Conservation (phyloP, 768 basidiomycete genomes). For the Tephrocybe sp. region DNA sequence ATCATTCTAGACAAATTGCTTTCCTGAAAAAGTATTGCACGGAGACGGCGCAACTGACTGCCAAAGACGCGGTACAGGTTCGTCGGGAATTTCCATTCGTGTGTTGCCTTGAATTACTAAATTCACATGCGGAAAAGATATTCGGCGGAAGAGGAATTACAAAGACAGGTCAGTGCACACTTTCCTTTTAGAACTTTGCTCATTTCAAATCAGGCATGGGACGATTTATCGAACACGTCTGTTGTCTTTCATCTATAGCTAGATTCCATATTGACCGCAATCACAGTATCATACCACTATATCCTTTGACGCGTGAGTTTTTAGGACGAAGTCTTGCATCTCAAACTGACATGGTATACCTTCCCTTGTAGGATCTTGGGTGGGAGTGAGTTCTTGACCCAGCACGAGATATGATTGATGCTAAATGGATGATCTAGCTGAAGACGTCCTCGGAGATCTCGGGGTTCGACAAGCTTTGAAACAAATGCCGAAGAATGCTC, state of each 20-base stretch:
- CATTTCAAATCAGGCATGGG: slow-evolving; percentile 15
- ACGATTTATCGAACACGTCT: slow-evolving; percentile 23
- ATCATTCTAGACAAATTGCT: slow-evolving; percentile 58
- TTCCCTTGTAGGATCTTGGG: slow-evolving; percentile 21
- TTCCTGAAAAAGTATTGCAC: slow-evolving; percentile 82
- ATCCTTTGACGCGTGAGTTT: slow-evolving; percentile 24
- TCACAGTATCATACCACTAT: slow-evolving; percentile 25
- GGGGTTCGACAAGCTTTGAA: slow-evolving; percentile 61
- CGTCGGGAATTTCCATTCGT: not conserved
- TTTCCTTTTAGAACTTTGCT: not conserved
- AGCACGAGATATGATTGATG: not conserved
- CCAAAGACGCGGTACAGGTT: slow-evolving; percentile 65
- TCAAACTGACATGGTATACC: not conserved
- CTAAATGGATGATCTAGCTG: slow-evolving; percentile 33
- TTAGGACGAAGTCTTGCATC: not conserved
- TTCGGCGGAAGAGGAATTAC: slow-evolving; percentile 89
- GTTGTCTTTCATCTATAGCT: slow-evolving; percentile 1
- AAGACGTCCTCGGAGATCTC: slow-evolving; percentile 58
- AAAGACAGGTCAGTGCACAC: slow-evolving; percentile 46
- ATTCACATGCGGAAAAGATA: slow-evolving; percentile 44
- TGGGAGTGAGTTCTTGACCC: slow-evolving; percentile 19
- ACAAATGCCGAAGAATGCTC: slow-evolving; percentile 51
- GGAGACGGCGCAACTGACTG: slow-evolving; percentile 74
- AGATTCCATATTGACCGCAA: not conserved
- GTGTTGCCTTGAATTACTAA: not conserved